Conservation (phyloP, 148 eudicot genomes). For the Cornus florida region DNA sequence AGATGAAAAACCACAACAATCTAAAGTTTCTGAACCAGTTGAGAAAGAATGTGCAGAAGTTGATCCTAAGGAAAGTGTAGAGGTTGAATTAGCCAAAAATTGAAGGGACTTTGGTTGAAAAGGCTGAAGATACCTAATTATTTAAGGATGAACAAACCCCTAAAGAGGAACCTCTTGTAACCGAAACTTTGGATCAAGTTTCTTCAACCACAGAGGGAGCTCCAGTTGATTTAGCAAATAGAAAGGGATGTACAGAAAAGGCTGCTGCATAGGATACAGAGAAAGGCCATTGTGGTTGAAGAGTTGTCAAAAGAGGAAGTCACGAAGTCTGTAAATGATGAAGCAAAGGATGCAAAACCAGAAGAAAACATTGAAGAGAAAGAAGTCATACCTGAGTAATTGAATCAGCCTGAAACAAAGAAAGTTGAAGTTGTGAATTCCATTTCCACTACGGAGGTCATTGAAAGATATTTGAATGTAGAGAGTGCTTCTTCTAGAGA, state of each 20-base stretch:
- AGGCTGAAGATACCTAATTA: slow-evolving; percentile 4
- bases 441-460: slow-evolving; percentile 19
- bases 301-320: slow-evolving; percentile 14
- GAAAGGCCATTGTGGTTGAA: slow-evolving; percentile 9
- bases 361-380: slow-evolving; percentile 1
- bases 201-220: slow-evolving; percentile 4
- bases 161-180: neutral
- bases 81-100: slow-evolving; percentile 18
- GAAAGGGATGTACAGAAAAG: neutral
- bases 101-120: slow-evolving; percentile 15
- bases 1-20: slow-evolving; percentile 8
- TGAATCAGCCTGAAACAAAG: slow-evolving; percentile 22
- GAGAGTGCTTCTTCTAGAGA: slow-evolving; percentile 43
- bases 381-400: slow-evolving; percentile 25
- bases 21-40: slow-evolving; percentile 14
- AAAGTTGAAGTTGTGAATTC: slow-evolving; percentile 17
- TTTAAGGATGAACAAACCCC: slow-evolving; percentile 18
- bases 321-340: neutral
- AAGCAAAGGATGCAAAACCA: slow-evolving; percentile 3
- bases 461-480: slow-evolving; percentile 31
- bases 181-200: slow-evolving; percentile 13
- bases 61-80: slow-evolving; percentile 9
- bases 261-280: slow-evolving; percentile 11
- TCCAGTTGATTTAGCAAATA: neutral
- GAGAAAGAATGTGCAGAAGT: slow-evolving; percentile 17